Evolutionary conservation across 345 rosid genomes (phyloP).

Genomic region (Eucalyptus victrix): DNA sequence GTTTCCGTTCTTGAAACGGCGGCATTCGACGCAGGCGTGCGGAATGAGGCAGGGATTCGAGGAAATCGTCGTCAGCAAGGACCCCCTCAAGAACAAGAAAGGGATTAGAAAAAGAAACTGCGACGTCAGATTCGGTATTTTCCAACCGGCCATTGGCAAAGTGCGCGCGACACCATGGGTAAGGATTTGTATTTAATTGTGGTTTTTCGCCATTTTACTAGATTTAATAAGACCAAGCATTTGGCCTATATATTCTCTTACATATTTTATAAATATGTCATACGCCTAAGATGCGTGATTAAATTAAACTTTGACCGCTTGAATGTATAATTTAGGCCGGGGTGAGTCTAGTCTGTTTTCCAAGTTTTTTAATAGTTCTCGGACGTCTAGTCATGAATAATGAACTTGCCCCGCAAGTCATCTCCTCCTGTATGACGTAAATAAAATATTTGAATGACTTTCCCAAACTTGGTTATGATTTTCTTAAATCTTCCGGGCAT

Average conservation of each 20-base stretch:
- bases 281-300: background rate
- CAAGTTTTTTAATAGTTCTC: background rate
- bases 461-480: background rate
- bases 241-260: background rate
- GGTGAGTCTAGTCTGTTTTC: background rate
- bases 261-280: background rate
- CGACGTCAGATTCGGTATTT: background rate
- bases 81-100: background rate
- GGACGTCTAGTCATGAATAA: background rate
- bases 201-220: background rate
- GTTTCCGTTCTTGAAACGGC: background rate
- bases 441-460: background rate
- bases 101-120: background rate
- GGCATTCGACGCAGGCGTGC: background rate
- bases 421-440: background rate
- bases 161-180: background rate
- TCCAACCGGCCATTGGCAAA: background rate
- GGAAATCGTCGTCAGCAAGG: background rate
- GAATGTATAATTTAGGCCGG: background rate
- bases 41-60: background rate
- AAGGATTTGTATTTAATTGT: background rate
- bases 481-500: background rate
- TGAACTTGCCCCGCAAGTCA: background rate
- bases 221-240: background rate
- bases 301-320: background rate